phyloP scores from a whole-genome alignment of 176 grass and related monocot species.

The Metroxylon sagu region DNA sequence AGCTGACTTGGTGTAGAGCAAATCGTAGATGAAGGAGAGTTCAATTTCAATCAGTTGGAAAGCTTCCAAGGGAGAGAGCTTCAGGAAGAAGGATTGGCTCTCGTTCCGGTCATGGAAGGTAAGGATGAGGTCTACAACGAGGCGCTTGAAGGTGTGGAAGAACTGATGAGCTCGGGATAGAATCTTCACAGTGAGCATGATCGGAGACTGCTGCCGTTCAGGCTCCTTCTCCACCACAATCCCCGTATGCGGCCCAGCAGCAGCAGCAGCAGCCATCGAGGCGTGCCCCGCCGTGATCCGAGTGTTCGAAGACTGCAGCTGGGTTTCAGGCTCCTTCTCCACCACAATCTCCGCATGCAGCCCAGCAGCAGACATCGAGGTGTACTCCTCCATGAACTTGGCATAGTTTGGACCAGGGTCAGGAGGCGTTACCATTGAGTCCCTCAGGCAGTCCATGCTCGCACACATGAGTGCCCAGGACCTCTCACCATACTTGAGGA shows the following conservation, averaged over 20 bases:
- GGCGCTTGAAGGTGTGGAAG: neutral
- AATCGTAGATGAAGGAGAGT: conserved; percentile 57
- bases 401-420: conserved; percentile 10
- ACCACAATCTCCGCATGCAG: too few species aligned
- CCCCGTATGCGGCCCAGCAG: conserved; percentile 3
- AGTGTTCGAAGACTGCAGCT: neutral
- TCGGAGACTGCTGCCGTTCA: neutral
- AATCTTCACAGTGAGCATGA: neutral
- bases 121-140: conserved; percentile 3
- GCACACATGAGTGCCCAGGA: conserved; percentile 36
- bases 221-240: neutral
- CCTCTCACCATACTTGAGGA: conserved; percentile 50
- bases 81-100: conserved; percentile 20
- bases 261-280: neutral
- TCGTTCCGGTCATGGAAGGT: conserved; percentile 13
- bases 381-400: too few species aligned
- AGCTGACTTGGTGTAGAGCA: conserved; percentile 57
- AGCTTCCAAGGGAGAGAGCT: neutral
- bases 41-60: conserved; percentile 30
- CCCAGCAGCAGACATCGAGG: too few species aligned
- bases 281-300: too few species aligned
- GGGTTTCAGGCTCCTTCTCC: too few species aligned
- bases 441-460: conserved; percentile 21
- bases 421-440: conserved; percentile 4
- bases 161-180: neutral